Base-by-base conservation (phyloP, 805 yeast genomes). In the Zygoascus ofunaensis region DNA sequence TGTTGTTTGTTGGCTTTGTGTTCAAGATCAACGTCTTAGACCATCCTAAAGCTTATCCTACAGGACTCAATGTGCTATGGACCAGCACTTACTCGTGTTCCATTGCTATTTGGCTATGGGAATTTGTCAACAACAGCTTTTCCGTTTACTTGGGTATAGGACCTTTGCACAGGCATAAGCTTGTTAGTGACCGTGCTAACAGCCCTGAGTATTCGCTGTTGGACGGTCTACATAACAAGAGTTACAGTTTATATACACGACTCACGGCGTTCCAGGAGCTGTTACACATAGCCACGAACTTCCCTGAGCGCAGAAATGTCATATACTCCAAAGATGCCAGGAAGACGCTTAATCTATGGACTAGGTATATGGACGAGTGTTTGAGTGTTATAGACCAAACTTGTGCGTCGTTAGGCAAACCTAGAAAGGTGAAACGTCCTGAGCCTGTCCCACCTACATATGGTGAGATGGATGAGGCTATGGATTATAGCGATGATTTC, bases 181-280 rank as follows among this genome's bases (percentile, higher is more conserved):
- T 44, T 21, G 47, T 57, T 30, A 57, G 64, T 32, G 50, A 48
- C 12, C 47, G 46, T 14, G 55, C 69, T 4, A 46, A 48, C 4
- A 62, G 59, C 47, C 57, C 57, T 7, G 66, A 66, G 35, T 66
- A 60, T n/a, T 58, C 70, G 5, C 50, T 68, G 32, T 49, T 67
- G 3, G 50, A 62, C 4, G 73, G 72, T 1, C 50, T 69, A 28
- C 37, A 52, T 4, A 48, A 54, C 14, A n/a, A 35, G 2, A 46
- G 47, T 8, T 49, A 56, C 19, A 54, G 55, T 1, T 8, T 12
- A 8, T 50, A 62, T 7, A 53, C 64, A 4, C 51, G 57, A 37
- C 47, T 61, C 5, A 49, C 56, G 17, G 72, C 73, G 0, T 68
- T 64, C 56, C 57, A 61, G 38, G 72, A 68, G 44, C 55, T 69